Evolutionary conservation across 176 grass and related monocot genomes (phyloP), one percentile per base, ranked within the genome.

Genomic region (Cocos nucifera): DNA sequence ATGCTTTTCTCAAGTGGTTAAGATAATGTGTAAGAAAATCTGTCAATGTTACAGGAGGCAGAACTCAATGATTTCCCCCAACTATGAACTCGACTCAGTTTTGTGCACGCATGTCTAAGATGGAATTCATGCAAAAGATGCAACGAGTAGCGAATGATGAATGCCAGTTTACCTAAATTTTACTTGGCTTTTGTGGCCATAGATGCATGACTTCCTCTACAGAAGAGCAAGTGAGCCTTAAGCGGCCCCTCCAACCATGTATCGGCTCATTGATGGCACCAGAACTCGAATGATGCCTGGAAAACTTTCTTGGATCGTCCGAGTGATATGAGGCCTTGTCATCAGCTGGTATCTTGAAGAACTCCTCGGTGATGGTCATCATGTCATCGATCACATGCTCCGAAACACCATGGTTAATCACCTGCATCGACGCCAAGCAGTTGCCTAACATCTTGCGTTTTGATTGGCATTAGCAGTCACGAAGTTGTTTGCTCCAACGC

Each of bases 161-260:
- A 39, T 39, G 35, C 35, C 2, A 30, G 7, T 44, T 54, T 76
- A 84, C 77, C 79, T 64, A 49, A 94, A 71, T n/a, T 72, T 21
- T 61, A 4, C 7, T 54, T 18, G 84, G 84, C 58, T 82, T 94
- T 22, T 85, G 63, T 0, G 84, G 89, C 89, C 84, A 94, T 27
- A 50, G 56, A 17, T 4, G 10, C 18, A 61, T 66, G 67, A 51
- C 19, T 55, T 59, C 61, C 56, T 6, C 50, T 49, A 72, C 29
- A n/a, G 76, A 84, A 49, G 69, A 83, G 63, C 74, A 84, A 12
- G 80, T 71, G 27, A 95, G 78, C 67, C 74, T 82, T 19, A 95
- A 79, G 72, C 84, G 88, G 72, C 88, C 89, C 39, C 81, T 69
- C 89, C 81, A 95, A 57, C 79, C 81, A 7, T 51, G 57, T 7